Percentiles rank a stretch among this genome's conserved stretches.
Evolutionary conservation across 1,284 basidiomycete species (phyloP).

Genomic region (Ganoderma meredithae): DNA sequence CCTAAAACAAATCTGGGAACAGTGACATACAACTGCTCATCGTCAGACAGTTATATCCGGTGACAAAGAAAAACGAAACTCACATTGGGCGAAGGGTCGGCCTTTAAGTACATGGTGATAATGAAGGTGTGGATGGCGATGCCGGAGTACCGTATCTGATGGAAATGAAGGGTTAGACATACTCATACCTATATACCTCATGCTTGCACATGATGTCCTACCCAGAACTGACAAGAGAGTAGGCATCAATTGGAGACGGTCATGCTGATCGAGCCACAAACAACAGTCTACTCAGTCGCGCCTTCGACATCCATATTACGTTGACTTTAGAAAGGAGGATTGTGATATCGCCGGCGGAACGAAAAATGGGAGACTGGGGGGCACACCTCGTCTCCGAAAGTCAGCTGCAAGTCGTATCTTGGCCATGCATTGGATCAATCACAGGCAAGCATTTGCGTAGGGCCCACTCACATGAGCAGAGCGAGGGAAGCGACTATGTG

Average conservation of each 20-base stretch:
- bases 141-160: conserved; percentile 15
- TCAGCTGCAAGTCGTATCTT: conserved; percentile 7
- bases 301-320: conserved; percentile 14
- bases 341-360: not conserved
- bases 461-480: not conserved
- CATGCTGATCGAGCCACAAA: conserved; percentile 4
- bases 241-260: not conserved
- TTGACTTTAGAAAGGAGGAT: conserved; percentile 1
- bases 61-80: not conserved
- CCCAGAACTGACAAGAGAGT: conserved; percentile 10
- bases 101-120: not conserved
- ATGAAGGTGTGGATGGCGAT: conserved; percentile 9
- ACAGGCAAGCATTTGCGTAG: not conserved
- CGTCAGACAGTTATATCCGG: not conserved
- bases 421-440: not conserved
- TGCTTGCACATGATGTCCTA: not conserved
- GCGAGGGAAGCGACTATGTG: conserved; percentile 2
- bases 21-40: conserved; percentile 1
- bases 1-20: not conserved
- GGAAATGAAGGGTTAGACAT: not conserved
- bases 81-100: conserved; percentile 7
- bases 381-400: conserved; percentile 5
- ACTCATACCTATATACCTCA: too few relatives aligned
- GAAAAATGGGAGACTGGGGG: not conserved
- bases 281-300: conserved; percentile 8